Conservation (phyloP, 768 basidiomycete genomes). For the Coprinellus micaceus region DNA sequence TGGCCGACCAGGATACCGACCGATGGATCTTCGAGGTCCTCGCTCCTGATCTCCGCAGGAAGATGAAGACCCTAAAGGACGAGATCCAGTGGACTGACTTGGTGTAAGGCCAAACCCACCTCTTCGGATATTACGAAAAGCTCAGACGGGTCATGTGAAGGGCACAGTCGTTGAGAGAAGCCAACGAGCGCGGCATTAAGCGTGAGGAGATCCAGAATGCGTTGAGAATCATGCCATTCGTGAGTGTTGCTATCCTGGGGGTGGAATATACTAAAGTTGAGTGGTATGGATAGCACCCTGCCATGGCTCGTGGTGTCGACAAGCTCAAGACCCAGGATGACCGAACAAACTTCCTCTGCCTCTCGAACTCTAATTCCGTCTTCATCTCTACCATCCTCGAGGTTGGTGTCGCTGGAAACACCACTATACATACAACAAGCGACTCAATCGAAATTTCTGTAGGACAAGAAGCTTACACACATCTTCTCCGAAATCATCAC, state of each 20-base stretch:
- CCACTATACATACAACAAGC: background rate
- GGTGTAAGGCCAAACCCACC: slow-evolving; percentile 52
- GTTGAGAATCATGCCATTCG: slow-evolving; percentile 82
- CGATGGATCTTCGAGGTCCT: slow-evolving; percentile 90
- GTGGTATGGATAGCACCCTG: slow-evolving; percentile 71
- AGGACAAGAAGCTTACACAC: slow-evolving; percentile 71
- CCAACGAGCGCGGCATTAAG: slow-evolving; percentile 65
- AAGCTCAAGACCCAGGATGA: slow-evolving; percentile 57
- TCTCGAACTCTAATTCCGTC: slow-evolving; percentile 91
- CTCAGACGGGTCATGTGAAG: slow-evolving; percentile 29
- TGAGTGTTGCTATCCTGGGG: slow-evolving; percentile 33
- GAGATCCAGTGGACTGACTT: slow-evolving; percentile 90
- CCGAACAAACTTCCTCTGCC: slow-evolving; percentile 78
- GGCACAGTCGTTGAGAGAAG: slow-evolving; percentile 66
- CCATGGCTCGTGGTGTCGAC: slow-evolving; percentile 89
- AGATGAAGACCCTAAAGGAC: slow-evolving; percentile 65
- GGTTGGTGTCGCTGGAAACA: slow-evolving; percentile 39
- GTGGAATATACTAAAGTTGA: background rate
- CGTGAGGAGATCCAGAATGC: slow-evolving; percentile 74
- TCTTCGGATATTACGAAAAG: background rate
- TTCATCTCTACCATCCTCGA: slow-evolving; percentile 89
- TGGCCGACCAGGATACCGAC: slow-evolving; percentile 95
- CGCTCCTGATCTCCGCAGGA: slow-evolving; percentile 76
- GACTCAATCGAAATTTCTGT: slow-evolving; percentile 5
- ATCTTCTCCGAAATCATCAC: slow-evolving; percentile 86